phyloP scores from a whole-genome alignment of 352 stramenopile genomes.

The Phytophthora fragariaefolia region DNA sequence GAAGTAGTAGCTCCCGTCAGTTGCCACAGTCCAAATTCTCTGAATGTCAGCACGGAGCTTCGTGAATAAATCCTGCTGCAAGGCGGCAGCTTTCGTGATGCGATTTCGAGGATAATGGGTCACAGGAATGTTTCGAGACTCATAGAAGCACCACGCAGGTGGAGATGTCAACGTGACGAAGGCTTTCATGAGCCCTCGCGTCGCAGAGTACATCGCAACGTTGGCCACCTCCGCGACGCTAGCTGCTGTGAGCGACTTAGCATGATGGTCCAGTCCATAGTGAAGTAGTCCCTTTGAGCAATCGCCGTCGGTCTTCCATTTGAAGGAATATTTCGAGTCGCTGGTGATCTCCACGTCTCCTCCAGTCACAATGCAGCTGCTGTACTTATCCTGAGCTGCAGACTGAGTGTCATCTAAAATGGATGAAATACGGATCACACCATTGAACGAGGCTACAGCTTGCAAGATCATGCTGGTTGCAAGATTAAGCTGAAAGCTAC shows the following conservation, averaged over 20 bases:
- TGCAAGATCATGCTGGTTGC: constrained; percentile 58
- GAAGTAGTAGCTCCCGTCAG: constrained; percentile 73
- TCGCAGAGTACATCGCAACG: constrained; percentile 56
- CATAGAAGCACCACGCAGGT: constrained; percentile 54
- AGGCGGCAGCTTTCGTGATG: constrained; percentile 43
- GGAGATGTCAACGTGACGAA: constrained; percentile 53
- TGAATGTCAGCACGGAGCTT: constrained; percentile 63
- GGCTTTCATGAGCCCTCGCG: constrained; percentile 58
- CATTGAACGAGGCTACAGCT: constrained; percentile 42
- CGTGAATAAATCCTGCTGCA: constrained; percentile 47
- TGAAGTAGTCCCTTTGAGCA: constrained; percentile 68
- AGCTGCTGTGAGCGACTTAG: constrained; percentile 50
- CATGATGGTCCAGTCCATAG: constrained; percentile 68
- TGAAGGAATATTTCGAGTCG: constrained; percentile 61
- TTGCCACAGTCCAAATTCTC: constrained; percentile 57
- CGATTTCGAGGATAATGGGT: constrained; percentile 64
- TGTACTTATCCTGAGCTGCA: constrained; percentile 63
- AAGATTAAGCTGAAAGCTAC: constrained; percentile 41
- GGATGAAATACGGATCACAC: constrained; percentile 50
- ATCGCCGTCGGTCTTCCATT: constrained; percentile 62
- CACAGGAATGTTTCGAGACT: constrained; percentile 52
- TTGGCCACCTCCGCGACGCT: constrained; percentile 45
- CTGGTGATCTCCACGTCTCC: constrained; percentile 48
- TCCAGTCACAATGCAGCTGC: constrained; percentile 66
- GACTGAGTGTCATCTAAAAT: constrained; percentile 51